Evolutionary conservation across 306 rosid species (phyloP).

Genomic region (Vigna angularis): DNA sequence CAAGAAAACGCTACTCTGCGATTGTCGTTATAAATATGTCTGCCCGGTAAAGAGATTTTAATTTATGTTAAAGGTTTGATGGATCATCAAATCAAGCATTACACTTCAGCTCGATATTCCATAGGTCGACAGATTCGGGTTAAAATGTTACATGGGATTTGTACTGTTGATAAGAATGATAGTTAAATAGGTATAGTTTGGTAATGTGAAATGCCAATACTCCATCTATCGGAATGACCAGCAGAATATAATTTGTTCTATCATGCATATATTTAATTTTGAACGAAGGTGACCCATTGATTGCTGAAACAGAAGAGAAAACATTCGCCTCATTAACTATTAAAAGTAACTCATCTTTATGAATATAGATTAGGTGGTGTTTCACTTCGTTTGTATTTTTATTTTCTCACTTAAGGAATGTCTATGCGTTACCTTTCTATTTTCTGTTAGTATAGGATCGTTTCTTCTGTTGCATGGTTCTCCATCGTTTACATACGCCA

Average conservation of each 20-base stretch:
- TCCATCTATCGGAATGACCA: too few species aligned
- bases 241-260: neutral
- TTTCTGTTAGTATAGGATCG: too few species aligned
- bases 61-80: neutral
- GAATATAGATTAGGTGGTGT: neutral
- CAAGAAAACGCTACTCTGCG: conserved; percentile 33
- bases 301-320: neutral
- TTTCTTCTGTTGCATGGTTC: too few species aligned
- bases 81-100: neutral
- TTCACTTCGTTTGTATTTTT: too few species aligned
- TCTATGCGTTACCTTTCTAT: too few species aligned
- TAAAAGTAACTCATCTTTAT: neutral
- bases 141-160: neutral
- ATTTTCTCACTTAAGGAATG: too few species aligned
- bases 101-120: neutral
- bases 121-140: neutral
- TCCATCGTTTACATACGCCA: too few species aligned
- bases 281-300: neutral
- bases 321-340: neutral
- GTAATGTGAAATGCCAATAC: neutral
- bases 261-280: neutral
- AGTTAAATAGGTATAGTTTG: neutral
- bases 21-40: conserved; percentile 34
- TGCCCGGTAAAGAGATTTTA: neutral
- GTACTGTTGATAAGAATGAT: neutral